phyloP scores from a whole-genome alignment of 2,329 filamentous ascomycete genomes.

The Ascosphaera aggregata region DNA sequence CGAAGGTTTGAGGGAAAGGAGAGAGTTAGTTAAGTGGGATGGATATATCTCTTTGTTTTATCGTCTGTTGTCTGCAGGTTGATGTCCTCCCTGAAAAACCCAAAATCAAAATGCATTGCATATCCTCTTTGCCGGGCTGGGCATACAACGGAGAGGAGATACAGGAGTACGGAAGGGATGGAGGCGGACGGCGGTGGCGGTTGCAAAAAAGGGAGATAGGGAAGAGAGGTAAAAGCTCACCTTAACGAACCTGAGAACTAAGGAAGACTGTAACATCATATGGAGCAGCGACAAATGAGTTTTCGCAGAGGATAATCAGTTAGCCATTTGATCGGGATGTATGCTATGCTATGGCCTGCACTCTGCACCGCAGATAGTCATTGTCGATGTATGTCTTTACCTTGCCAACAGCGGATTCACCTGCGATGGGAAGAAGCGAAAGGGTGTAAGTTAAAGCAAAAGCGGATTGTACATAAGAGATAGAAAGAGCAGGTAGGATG shows the following conservation, averaged over 20 bases:
- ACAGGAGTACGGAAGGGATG: not conserved
- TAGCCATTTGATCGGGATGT: too few species aligned
- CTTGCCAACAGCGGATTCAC: slow-evolving; percentile 98
- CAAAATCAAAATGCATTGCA: not conserved
- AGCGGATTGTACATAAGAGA: not conserved
- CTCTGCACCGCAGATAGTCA: slow-evolving; percentile 7
- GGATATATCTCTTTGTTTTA: too few species aligned
- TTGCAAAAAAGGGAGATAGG: not conserved
- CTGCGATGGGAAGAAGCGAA: slow-evolving; percentile 23
- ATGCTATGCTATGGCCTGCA: too few species aligned
- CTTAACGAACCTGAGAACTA: slow-evolving; percentile 96
- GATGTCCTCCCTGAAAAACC: too few species aligned
- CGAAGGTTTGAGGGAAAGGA: slow-evolving; percentile 1
- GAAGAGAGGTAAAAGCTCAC: slow-evolving; percentile 26
- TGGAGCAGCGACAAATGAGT: too few species aligned
- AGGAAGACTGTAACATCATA: too few species aligned
- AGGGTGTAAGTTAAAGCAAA: not conserved
- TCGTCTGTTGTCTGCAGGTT: too few species aligned
- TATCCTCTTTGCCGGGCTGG: slow-evolving; percentile 2
- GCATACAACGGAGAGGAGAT: too few species aligned
- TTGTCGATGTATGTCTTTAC: slow-evolving; percentile 22
- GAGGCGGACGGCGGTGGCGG: not conserved
- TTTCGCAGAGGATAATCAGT: too few species aligned
- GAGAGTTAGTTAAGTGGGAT: slow-evolving; percentile 3
- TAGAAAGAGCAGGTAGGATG: slow-evolving; percentile 2